Evolutionary conservation across 176 grass and related monocot genomes (phyloP).

Genomic region (Musa acuminata): DNA sequence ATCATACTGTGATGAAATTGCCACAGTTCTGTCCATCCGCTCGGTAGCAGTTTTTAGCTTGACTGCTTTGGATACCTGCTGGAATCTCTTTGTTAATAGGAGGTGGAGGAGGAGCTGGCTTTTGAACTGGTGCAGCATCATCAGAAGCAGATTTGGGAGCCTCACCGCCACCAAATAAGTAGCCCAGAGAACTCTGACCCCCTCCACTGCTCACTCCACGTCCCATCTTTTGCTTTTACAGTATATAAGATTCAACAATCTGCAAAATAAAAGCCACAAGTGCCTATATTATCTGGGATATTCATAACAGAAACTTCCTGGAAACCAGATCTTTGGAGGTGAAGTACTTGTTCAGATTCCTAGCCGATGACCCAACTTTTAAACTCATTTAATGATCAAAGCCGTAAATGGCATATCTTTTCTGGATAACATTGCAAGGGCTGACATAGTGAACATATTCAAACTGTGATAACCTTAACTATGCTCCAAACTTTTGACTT

Average conservation of each 20-base stretch:
- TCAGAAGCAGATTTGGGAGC: slow-evolving; percentile 7
- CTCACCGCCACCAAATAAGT: slow-evolving; percentile 5
- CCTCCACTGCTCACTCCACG: slow-evolving; percentile 13
- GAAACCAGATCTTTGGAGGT: no score
- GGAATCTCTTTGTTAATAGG: slow-evolving; percentile 14
- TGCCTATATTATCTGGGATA: not conserved
- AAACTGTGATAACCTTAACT: not conserved
- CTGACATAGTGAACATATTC: not conserved
- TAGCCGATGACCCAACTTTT: not conserved
- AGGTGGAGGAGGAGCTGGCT: slow-evolving; percentile 5
- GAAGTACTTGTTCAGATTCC: not conserved
- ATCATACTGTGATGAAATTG: slow-evolving; percentile 7
- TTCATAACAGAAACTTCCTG: not conserved
- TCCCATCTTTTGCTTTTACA: not conserved
- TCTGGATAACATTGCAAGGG: not conserved
- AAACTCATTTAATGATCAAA: not conserved
- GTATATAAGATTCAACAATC: not conserved
- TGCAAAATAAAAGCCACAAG: not conserved
- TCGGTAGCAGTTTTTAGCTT: slow-evolving; percentile 8
- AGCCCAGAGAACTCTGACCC: slow-evolving; percentile 2
- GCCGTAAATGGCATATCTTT: no score
- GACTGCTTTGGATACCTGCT: slow-evolving; percentile 10
- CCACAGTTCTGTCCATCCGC: slow-evolving; percentile 11
- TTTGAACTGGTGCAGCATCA: slow-evolving; percentile 1
- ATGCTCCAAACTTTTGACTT: not conserved